Conservation (phyloP, 495 filamentous ascomycete genomes). For the Annulohypoxylon stygium region DNA sequence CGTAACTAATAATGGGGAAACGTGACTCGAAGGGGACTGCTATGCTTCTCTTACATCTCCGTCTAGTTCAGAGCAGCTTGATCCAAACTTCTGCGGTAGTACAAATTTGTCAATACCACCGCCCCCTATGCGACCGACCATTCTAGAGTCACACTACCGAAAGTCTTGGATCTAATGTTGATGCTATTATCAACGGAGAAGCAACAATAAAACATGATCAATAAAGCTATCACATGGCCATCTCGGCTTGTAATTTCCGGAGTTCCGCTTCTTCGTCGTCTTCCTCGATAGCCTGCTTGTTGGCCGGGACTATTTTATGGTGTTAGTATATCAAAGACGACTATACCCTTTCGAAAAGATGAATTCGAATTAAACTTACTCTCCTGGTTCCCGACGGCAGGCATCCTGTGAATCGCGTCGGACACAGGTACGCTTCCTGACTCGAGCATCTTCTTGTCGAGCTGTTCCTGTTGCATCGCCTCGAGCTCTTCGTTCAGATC, state of each 20-base stretch:
- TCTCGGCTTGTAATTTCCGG: conserved; percentile 92
- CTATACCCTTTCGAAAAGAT: neutral
- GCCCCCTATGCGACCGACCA: conserved; percentile 21
- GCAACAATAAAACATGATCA: neutral
- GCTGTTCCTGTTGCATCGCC: conserved; percentile 82
- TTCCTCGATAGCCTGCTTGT: conserved; percentile 72
- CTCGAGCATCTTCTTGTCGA: conserved; percentile 94
- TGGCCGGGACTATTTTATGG: conserved; percentile 67
- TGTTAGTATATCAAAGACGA: conserved; percentile 45
- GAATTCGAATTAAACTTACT: conserved; percentile 66
- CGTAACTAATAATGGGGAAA: conserved; percentile 32
- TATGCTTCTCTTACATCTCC: conserved; percentile 35
- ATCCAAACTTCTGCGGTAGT: conserved; percentile 20
- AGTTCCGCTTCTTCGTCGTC: conserved; percentile 97
- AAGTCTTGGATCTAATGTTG: conserved; percentile 11
- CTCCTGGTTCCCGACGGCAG: conserved; percentile 76
- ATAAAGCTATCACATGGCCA: conserved; percentile 82
- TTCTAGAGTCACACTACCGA: conserved; percentile 12
- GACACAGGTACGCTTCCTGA: conserved; percentile 79
- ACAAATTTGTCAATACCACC: conserved; percentile 22
- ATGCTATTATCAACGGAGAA: neutral
- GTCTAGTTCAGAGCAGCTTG: conserved; percentile 18
- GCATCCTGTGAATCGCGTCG: conserved; percentile 78
- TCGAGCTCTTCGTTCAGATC: conserved; percentile 86
- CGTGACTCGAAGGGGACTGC: conserved; percentile 34